Conservation (phyloP, 1,284 basidiomycete genomes). For the Clitocybe nebularis region DNA sequence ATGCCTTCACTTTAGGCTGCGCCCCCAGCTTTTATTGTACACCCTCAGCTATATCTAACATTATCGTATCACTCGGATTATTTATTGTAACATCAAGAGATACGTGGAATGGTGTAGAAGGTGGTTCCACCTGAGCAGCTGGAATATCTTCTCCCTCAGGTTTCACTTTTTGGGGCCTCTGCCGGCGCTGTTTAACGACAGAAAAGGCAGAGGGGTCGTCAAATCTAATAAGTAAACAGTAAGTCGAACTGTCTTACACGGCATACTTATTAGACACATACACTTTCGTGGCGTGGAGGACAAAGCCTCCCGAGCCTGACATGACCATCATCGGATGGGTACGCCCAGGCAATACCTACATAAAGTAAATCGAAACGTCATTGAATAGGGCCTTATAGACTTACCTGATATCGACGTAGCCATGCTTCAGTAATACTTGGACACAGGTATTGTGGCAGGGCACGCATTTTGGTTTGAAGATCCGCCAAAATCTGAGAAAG, state of each 20-base stretch:
- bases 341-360: constrained; percentile 82
- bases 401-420: constrained; percentile 84
- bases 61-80: constrained; percentile 13
- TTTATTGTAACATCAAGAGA: constrained; percentile 7
- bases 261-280: constrained; percentile 37
- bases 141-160: too few species aligned
- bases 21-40: constrained; percentile 5
- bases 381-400: not conserved
- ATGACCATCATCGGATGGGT: constrained; percentile 96
- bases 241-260: constrained; percentile 1
- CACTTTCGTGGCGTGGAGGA: constrained; percentile 86
- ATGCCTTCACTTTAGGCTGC: too few species aligned
- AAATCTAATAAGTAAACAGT: constrained; percentile 38
- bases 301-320: constrained; percentile 85
- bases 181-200: constrained; percentile 28
- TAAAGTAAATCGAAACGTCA: not conserved
- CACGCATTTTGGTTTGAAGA: constrained; percentile 70
- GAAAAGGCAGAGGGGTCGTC: constrained; percentile 64
- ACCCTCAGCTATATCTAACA: constrained; percentile 11
- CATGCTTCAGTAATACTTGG: constrained; percentile 86
- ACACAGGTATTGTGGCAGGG: constrained; percentile 67
- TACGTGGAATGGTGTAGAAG: constrained; percentile 3
- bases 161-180: constrained; percentile 24
- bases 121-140: not conserved
- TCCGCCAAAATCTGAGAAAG: constrained; percentile 62